Conservation (phyloP, 805 yeast genomes). For the Wickerhamomyces xylosicus region DNA sequence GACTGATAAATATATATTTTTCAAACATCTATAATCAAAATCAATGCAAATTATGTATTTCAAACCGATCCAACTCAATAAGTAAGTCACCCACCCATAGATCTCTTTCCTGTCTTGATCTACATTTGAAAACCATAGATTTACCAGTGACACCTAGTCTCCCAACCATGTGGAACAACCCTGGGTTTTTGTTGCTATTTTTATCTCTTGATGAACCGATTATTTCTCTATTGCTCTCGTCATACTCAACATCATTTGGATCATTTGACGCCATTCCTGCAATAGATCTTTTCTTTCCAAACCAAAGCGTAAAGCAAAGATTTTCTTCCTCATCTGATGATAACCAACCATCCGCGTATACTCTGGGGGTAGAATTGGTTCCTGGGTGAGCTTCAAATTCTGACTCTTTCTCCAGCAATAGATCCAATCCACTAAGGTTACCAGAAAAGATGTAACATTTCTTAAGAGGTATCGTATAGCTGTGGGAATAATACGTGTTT, state of each 20-base stretch:
- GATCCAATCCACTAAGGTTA: slow-evolving; percentile 42
- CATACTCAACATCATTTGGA: neutral
- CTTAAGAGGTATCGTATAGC: slow-evolving; percentile 48
- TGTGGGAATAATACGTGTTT: slow-evolving; percentile 39
- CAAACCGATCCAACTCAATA: slow-evolving; percentile 26
- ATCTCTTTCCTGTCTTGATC: slow-evolving; percentile 77
- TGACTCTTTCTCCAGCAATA: slow-evolving; percentile 26
- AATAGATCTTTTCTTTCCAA: slow-evolving; percentile 50
- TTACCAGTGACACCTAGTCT: slow-evolving; percentile 59
- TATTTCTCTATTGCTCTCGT: neutral
- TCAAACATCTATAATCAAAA: neutral
- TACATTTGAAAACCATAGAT: slow-evolving; percentile 65
- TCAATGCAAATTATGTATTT: neutral
- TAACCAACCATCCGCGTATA: slow-evolving; percentile 76
- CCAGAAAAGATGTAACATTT: slow-evolving; percentile 76
- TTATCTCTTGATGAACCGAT: neutral
- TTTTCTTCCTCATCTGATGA: slow-evolving; percentile 69
- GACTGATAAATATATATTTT: neutral
- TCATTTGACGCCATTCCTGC: slow-evolving; percentile 15
- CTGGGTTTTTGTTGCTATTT: slow-evolving; percentile 27
- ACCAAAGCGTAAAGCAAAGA: slow-evolving; percentile 80
- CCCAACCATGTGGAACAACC: slow-evolving; percentile 33
- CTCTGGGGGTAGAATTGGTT: slow-evolving; percentile 51
- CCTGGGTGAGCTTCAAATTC: slow-evolving; percentile 45
- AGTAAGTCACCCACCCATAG: slow-evolving; percentile 51